These are phyloP conservation scores for Scleroderma bovista DNA, from an alignment of 768 basidiomycete genomes.

Conservation along the genomic window DNA sequence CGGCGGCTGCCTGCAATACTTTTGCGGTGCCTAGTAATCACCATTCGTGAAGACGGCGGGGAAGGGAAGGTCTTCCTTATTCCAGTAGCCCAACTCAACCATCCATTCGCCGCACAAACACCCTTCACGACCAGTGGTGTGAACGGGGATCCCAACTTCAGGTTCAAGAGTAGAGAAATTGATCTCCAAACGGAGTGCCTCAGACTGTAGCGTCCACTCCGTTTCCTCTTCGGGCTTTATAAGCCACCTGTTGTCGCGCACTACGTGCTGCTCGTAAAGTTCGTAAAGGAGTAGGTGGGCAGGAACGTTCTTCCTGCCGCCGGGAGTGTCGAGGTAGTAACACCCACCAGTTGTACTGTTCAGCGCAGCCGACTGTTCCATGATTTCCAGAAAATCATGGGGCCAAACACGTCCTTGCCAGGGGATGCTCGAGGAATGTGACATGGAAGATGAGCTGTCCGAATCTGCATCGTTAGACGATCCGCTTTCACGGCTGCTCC, in stretches of 20 bases:
- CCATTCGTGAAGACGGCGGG: too few species aligned
- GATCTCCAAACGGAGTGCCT: background rate
- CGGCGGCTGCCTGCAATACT: too few species aligned
- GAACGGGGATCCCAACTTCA: background rate
- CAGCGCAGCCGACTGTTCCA: background rate
- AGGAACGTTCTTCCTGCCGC: background rate
- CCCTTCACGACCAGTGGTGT: slow-evolving; percentile 3
- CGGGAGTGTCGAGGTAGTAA: background rate
- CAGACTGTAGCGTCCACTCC: background rate
- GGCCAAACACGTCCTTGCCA: background rate
- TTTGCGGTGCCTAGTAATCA: too few species aligned
- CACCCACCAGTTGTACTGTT: background rate
- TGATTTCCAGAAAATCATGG: background rate
- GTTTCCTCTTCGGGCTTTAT: background rate
- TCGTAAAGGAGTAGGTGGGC: background rate
- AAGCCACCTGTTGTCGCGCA: background rate
- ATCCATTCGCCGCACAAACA: slow-evolving; percentile 9
- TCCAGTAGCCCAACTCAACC: background rate
- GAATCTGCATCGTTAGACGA: background rate
- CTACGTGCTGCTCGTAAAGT: background rate
- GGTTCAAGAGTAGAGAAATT: background rate
- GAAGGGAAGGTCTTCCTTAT: background rate
- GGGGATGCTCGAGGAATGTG: background rate
- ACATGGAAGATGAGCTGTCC: background rate
- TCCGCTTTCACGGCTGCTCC: background rate